phyloP scores from a whole-genome alignment of 2,329 filamentous ascomycete species.

The Didymella sp. region DNA sequence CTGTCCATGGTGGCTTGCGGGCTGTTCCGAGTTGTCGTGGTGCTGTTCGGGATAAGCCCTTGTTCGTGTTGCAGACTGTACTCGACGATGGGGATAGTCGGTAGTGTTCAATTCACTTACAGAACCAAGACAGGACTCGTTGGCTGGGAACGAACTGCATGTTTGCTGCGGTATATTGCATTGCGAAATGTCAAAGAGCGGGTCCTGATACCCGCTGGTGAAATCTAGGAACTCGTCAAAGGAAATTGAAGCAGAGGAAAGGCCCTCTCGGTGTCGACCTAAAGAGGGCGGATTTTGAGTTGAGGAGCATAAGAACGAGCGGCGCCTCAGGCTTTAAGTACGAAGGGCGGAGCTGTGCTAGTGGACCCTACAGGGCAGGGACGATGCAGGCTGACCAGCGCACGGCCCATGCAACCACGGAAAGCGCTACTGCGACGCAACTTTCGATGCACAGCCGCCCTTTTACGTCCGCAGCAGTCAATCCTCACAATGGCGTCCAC shows the following conservation, averaged over 20 bases:
- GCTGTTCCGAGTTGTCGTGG: conserved; percentile 31
- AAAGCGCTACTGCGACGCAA: conserved; percentile 19
- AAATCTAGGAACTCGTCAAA: conserved; percentile 48
- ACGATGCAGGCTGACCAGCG: conserved; percentile 4
- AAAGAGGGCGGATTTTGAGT: conserved; percentile 39
- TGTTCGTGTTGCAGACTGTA: background rate
- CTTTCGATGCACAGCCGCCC: conserved; percentile 31
- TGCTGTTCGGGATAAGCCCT: conserved; percentile 13
- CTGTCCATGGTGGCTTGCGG: conserved; percentile 36
- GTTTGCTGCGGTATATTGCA: conserved; percentile 36
- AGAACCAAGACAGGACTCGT: conserved; percentile 33
- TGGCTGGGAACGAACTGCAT: conserved; percentile 34
- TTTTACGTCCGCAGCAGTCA: conserved; percentile 22
- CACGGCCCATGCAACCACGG: conserved; percentile 3
- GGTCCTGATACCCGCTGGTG: conserved; percentile 46
- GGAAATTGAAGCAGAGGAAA: conserved; percentile 43
- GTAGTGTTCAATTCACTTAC: background rate
- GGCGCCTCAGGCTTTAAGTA: conserved; percentile 29
- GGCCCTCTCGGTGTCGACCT: conserved; percentile 45
- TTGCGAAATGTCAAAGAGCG: conserved; percentile 43
- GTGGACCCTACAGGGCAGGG: conserved; percentile 1
- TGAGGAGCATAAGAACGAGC: conserved; percentile 30
- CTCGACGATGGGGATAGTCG: background rate
- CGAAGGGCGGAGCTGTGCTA: conserved; percentile 15
- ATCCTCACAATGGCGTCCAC: conserved; percentile 42